A percentile compares a stretch with the other conserved stretches of the same genome.
phyloP scores from a whole-genome alignment of 2,329 filamentous ascomycete species.

The Hortaea werneckii region DNA sequence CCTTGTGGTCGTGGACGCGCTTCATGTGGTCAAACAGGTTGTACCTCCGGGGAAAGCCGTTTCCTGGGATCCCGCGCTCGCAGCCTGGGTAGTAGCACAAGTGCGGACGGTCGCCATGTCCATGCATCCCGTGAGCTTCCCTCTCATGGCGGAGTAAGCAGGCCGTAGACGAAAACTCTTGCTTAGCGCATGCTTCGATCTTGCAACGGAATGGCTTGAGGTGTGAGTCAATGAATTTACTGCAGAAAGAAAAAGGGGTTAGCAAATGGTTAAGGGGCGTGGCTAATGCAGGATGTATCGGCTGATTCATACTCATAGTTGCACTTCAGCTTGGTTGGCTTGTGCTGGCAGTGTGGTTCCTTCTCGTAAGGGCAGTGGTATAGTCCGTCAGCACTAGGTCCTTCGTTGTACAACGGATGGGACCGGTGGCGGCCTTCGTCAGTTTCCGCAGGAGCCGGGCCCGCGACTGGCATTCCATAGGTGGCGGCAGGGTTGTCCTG shows the following conservation, averaged over 20 bases:
- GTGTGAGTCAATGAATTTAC: slow-evolving; percentile 96
- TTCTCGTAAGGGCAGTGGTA: slow-evolving; percentile 86
- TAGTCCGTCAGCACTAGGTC: slow-evolving; percentile 60
- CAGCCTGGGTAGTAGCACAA: slow-evolving; percentile 81
- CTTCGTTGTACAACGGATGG: slow-evolving; percentile 61
- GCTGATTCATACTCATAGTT: slow-evolving; percentile 77
- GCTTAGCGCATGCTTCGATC: slow-evolving; percentile 68
- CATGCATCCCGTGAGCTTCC: slow-evolving; percentile 91
- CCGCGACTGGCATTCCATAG: too few relatives aligned
- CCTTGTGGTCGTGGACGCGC: slow-evolving; percentile 64
- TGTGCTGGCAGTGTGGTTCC: slow-evolving; percentile 66
- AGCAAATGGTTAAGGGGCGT: background rate
- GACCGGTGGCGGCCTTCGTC: slow-evolving; percentile 30
- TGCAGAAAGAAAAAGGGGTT: slow-evolving; percentile 28
- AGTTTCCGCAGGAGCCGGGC: slow-evolving; percentile 9
- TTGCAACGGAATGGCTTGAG: slow-evolving; percentile 95
- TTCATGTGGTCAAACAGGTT: slow-evolving; percentile 97
- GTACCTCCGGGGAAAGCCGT: slow-evolving; percentile 91
- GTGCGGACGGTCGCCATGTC: slow-evolving; percentile 85
- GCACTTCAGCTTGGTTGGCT: slow-evolving; percentile 93
- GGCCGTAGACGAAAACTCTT: slow-evolving; percentile 88
- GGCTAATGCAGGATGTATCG: too few relatives aligned
- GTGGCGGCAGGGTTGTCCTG: too few relatives aligned
- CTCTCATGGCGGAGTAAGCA: slow-evolving; percentile 91
- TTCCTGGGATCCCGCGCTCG: slow-evolving; percentile 68